A percentile compares a stretch with the other conserved stretches of the same genome.
Evolutionary conservation across 495 filamentous ascomycete species (phyloP).

Genomic region (Durotheca rogersii): DNA sequence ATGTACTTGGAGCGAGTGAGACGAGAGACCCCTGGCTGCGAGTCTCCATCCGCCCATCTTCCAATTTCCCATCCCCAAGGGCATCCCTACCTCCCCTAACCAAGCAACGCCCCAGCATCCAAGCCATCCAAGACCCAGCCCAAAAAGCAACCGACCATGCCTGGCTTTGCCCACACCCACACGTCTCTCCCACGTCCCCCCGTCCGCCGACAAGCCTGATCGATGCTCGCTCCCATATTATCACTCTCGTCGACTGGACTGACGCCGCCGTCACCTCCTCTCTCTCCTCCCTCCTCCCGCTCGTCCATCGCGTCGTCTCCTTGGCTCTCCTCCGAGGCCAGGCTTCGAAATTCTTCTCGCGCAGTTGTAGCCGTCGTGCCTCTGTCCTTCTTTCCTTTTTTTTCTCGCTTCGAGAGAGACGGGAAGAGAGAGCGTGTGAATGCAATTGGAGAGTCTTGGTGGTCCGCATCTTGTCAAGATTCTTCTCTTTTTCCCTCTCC

Average conservation of each 20-base stretch:
- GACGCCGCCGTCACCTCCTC: neutral
- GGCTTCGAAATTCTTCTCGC: neutral
- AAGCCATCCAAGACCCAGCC: neutral
- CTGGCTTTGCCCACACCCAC: slow-evolving; percentile 1
- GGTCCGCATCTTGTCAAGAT: neutral
- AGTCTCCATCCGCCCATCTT: slow-evolving; percentile 31
- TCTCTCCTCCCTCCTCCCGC: slow-evolving; percentile 18
- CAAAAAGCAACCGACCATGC: neutral
- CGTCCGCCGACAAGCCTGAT: slow-evolving; percentile 3
- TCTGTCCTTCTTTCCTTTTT: neutral
- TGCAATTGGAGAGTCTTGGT: neutral
- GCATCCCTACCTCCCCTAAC: slow-evolving; percentile 15
- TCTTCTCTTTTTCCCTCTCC: too few relatives aligned
- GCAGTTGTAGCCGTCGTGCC: too few relatives aligned
- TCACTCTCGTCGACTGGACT: slow-evolving; percentile 10
- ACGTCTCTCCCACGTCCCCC: neutral
- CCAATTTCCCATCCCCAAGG: slow-evolving; percentile 33
- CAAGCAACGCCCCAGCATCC: neutral
- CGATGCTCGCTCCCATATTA: slow-evolving; percentile 13
- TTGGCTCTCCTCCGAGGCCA: neutral
- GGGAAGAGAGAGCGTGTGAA: too few relatives aligned
- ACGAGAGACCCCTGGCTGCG: slow-evolving; percentile 22
- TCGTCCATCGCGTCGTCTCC: slow-evolving; percentile 17
- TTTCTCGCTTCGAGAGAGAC: neutral
- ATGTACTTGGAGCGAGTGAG: slow-evolving; percentile 7